phyloP scores from a whole-genome alignment of 2,329 filamentous ascomycete genomes.

The Volutella citrinella region DNA sequence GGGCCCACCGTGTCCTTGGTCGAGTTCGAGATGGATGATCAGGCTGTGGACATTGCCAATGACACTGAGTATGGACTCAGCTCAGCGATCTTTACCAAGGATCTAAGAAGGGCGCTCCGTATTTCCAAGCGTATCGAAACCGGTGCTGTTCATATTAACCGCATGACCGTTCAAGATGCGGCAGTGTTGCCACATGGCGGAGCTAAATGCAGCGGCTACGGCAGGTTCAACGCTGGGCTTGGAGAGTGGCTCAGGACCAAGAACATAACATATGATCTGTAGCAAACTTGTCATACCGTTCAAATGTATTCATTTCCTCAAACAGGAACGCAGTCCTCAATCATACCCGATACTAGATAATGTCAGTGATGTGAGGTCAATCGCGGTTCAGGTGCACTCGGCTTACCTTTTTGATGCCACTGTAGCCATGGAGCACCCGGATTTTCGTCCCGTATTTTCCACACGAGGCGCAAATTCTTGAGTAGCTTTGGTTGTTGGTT shows the following conservation, averaged over 20 bases:
- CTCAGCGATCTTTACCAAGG: slow-evolving; percentile 69
- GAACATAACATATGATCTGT: slow-evolving; percentile 64
- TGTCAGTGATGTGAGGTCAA: too few species aligned
- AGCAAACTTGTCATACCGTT: too few species aligned
- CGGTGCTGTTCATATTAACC: slow-evolving; percentile 67
- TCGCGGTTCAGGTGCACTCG: too few species aligned
- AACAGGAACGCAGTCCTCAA: too few species aligned
- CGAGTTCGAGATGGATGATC: slow-evolving; percentile 64
- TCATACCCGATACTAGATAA: too few species aligned
- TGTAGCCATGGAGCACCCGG: too few species aligned
- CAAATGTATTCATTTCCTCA: too few species aligned
- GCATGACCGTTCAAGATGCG: slow-evolving; percentile 65
- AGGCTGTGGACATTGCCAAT: slow-evolving; percentile 72
- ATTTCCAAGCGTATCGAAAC: slow-evolving; percentile 62
- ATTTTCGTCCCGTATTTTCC: too few species aligned
- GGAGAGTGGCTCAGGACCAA: slow-evolving; percentile 63
- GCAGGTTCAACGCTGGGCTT: slow-evolving; percentile 58
- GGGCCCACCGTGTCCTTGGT: slow-evolving; percentile 71
- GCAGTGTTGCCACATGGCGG: slow-evolving; percentile 64
- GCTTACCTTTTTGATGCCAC: too few species aligned
- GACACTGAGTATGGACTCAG: slow-evolving; percentile 77
- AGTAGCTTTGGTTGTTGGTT: too few species aligned
- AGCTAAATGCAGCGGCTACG: slow-evolving; percentile 61
- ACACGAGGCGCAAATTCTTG: too few species aligned
- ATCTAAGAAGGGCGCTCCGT: slow-evolving; percentile 57